A percentile compares a stretch with the other conserved stretches of the same genome.
phyloP scores from a whole-genome alignment of 2,329 filamentous ascomycete species.

The Chaetomiaceae sp. region DNA sequence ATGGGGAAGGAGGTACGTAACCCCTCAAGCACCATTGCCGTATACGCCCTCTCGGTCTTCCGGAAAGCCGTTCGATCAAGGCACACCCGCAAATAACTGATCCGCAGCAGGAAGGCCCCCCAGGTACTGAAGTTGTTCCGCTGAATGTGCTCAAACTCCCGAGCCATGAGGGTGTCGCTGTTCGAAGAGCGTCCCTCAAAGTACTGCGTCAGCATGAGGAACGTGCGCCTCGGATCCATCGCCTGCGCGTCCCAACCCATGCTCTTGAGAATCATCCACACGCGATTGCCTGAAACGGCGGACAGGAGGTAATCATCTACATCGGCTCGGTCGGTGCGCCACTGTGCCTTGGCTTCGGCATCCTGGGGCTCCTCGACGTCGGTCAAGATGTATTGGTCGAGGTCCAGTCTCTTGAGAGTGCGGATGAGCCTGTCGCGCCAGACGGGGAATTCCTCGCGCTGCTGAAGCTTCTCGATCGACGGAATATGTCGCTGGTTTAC shows the following conservation, averaged over 20 bases:
- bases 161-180: too few relatives aligned
- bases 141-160: too few relatives aligned
- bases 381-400: not conserved
- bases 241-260: not conserved
- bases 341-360: not conserved
- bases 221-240: not conserved
- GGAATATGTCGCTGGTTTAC: too few relatives aligned
- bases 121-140: too few relatives aligned
- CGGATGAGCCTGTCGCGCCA: not conserved
- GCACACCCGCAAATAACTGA: too few relatives aligned
- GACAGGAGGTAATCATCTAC: not conserved
- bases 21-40: too few relatives aligned
- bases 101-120: too few relatives aligned
- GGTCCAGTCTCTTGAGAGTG: not conserved
- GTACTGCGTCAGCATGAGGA: not conserved
- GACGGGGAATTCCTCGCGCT: not conserved
- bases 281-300: not conserved
- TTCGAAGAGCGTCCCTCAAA: too few relatives aligned
- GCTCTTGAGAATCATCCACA: not conserved
- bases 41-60: too few relatives aligned
- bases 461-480: slow-evolving; percentile 3
- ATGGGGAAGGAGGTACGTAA: too few relatives aligned
- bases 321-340: not conserved
- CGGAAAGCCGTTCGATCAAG: too few relatives aligned
- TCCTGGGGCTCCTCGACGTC: not conserved